Percentiles rank a stretch among this genome's conserved stretches.
These are phyloP conservation scores for Kwoniella botswanensis DNA, from an alignment of 768 basidiomycete species.

Conservation along the genomic window DNA sequence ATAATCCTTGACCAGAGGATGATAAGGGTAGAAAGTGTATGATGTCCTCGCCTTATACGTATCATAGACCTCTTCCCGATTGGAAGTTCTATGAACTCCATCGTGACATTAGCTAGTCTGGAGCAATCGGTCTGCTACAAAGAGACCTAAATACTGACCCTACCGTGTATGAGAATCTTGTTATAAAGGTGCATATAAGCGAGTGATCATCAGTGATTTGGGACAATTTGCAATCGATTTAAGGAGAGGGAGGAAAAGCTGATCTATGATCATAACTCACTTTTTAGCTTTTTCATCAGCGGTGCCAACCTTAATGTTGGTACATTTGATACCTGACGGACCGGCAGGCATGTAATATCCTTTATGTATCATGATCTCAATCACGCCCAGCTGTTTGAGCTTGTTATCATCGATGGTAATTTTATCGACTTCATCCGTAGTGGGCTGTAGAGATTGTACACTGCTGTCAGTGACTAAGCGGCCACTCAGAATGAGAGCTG, in stretches of 20 bases:
- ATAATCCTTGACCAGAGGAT: constrained; percentile 2
- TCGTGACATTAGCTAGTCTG: no score
- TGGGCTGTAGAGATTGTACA: constrained; percentile 1
- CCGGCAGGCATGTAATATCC: constrained; percentile 1
- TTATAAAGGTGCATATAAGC: not conserved
- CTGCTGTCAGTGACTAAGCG: not conserved
- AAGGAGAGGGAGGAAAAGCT: not conserved
- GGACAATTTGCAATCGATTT: not conserved
- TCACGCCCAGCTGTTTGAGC: constrained; percentile 4
- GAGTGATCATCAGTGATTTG: not conserved
- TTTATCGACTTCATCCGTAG: constrained; percentile 1
- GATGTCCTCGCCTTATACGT: not conserved
- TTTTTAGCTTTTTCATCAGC: constrained; percentile 21
- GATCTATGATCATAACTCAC: constrained; percentile 5
- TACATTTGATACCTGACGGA: not conserved
- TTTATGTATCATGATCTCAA: constrained; percentile 3
- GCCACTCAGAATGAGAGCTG: not conserved
- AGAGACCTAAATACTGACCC: not conserved
- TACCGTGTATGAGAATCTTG: constrained; percentile 18
- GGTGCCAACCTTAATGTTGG: not conserved
- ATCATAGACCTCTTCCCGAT: not conserved
- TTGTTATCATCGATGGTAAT: constrained; percentile 3
- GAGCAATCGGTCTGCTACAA: no score
- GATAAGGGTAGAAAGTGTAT: not conserved
- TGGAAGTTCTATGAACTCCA: not conserved